phyloP scores from a whole-genome alignment of 306 rosid species.

The Astragalus glycyphyllos region DNA sequence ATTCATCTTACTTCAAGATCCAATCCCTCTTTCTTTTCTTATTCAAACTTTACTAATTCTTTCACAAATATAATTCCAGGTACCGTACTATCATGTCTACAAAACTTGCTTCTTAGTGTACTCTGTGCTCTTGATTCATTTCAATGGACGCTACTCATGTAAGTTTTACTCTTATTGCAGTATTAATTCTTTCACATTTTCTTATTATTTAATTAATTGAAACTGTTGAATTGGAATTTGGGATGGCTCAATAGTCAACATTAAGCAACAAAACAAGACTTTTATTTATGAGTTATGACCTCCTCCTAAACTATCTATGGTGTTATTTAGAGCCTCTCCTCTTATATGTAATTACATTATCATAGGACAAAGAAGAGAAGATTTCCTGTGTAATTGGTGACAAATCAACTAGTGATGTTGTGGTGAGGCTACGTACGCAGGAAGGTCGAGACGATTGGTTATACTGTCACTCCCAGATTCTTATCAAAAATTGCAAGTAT shows the following conservation, averaged over 20 bases:
- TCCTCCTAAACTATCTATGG: neutral
- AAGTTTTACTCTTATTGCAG: slow-evolving; percentile 38
- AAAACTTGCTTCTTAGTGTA: slow-evolving; percentile 14
- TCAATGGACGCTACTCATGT: slow-evolving; percentile 64
- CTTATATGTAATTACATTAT: slow-evolving; percentile 15
- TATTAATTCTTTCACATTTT: slow-evolving; percentile 24
- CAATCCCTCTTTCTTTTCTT: neutral
- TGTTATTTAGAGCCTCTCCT: neutral
- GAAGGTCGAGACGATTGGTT: slow-evolving; percentile 91
- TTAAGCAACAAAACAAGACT: neutral
- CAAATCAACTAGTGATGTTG: slow-evolving; percentile 83
- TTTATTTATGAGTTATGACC: neutral
- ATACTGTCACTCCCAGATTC: slow-evolving; percentile 74
- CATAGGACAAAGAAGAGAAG: slow-evolving; percentile 61
- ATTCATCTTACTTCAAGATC: slow-evolving; percentile 18
- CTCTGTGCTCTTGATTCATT: slow-evolving; percentile 41
- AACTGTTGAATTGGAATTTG: slow-evolving; percentile 12
- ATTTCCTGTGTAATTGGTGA: slow-evolving; percentile 63
- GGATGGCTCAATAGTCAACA: neutral
- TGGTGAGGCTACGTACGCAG: slow-evolving; percentile 87
- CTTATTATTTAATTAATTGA: neutral
- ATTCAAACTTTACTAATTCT: slow-evolving; percentile 5
- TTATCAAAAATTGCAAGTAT: slow-evolving; percentile 68
- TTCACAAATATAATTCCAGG: slow-evolving; percentile 40
- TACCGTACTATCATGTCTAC: slow-evolving; percentile 27